Conservation (phyloP, 805 yeast genomes). For the Saccharomycopsis sp. region DNA sequence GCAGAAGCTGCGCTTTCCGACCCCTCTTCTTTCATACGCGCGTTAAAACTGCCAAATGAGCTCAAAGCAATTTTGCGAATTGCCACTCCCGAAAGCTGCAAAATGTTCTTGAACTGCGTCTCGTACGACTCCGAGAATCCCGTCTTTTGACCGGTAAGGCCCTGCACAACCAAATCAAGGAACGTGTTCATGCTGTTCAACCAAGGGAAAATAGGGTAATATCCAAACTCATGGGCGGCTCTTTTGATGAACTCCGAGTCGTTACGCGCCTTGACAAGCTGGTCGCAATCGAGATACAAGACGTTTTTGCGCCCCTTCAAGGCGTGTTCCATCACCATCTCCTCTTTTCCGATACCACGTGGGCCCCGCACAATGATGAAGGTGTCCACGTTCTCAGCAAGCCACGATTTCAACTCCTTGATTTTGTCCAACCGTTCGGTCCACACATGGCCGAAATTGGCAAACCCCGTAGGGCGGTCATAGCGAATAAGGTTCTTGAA, state of each 20-base stretch:
- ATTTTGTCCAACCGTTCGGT: slow-evolving; percentile 62
- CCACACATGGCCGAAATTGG: slow-evolving; percentile 42
- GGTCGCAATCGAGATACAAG: slow-evolving; percentile 73
- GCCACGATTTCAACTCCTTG: slow-evolving; percentile 66
- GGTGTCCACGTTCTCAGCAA: slow-evolving; percentile 83
- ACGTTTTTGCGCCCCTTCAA: slow-evolving; percentile 54
- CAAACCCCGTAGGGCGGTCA: slow-evolving; percentile 3
- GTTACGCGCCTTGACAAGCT: slow-evolving; percentile 61
- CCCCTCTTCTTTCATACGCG: slow-evolving; percentile 18
- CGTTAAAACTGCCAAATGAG: slow-evolving; percentile 32
- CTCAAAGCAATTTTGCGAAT: slow-evolving; percentile 56
- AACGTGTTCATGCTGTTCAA: slow-evolving; percentile 70
- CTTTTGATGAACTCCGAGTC: slow-evolving; percentile 62
- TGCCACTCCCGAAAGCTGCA: slow-evolving; percentile 64
- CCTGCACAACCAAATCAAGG: slow-evolving; percentile 79
- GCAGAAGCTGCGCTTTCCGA: slow-evolving; percentile 21
- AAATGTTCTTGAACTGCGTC: slow-evolving; percentile 72
- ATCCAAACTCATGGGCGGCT: slow-evolving; percentile 75
- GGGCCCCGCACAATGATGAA: slow-evolving; percentile 91
- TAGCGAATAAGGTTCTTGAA: slow-evolving; percentile 21
- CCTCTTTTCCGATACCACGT: slow-evolving; percentile 89
- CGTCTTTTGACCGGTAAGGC: slow-evolving; percentile 89
- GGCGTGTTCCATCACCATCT: slow-evolving; percentile 63
- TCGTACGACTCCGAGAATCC: slow-evolving; percentile 83
- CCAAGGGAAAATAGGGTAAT: slow-evolving; percentile 94